Base-by-base conservation (phyloP, 169 alveolate genomes). In the Hepatocystis sp. region DNA sequence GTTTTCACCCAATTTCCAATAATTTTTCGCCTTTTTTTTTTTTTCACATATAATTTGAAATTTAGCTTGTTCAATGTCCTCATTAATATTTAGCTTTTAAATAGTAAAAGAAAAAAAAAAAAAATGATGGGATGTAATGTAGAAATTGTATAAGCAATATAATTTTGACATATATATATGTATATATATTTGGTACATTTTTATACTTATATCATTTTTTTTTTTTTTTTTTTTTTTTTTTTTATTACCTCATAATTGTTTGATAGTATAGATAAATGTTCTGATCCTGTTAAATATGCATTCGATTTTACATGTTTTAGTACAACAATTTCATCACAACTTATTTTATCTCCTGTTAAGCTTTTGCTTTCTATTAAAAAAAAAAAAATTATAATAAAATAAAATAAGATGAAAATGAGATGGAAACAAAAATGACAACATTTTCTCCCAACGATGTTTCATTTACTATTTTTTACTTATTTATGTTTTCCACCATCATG, bases 31-130 rank as follows among this genome's bases (percentile, higher is more conserved):
- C 10, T 15, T 15, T 40, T 56, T 68, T 56, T 68, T 56, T 2
- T 55, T 68, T 56, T 68, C 86, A 56, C 86, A 68, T 21, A 68
- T 27, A n/a, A 68, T 71, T 68, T 68, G 86, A 42, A 68, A 68
- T 42, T 55, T 53, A 1, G 63, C 86, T 11, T 27, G 55, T 19
- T 32, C 46, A 8, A 36, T 68, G 7, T 47, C 28, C 23, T 23
- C 5, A 44, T 68, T 32, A 25, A 68, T 61, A 68, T 71, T 68
- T 56, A 68, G 40, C 86, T 68, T 5, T 46, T 25, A 46, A 40
- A 46, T 11, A 17, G 32, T 17, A 32, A 30, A 52, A 52, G 15
- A 60, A 19, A 8, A 8, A 17, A 19, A 2, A 19, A 2, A 1
- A 11, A 28, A 46, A 19, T 36, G 10, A 36, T 10, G 10, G 47